Percentiles rank a stretch among this genome's conserved stretches.
These are phyloP conservation scores for Syzygium aromaticum DNA, from an alignment of 345 rosid species.

Conservation along the genomic window DNA sequence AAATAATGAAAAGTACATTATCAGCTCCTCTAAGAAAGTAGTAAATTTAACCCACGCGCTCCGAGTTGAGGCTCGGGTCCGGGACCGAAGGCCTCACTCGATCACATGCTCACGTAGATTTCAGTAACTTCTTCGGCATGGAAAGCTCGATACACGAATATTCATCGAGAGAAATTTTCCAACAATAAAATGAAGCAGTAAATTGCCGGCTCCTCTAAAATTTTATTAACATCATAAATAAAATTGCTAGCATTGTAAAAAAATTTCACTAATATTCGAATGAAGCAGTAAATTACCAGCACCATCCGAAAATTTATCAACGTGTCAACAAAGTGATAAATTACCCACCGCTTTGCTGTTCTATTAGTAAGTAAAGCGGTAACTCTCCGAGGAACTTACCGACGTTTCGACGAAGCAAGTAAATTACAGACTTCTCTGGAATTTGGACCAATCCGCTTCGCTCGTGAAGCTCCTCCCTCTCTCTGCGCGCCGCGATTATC, in stretches of 20 bases:
- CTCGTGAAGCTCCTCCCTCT: neutral
- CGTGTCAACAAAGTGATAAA: neutral
- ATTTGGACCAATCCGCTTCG: neutral
- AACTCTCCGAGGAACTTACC: neutral
- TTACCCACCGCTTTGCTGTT: neutral
- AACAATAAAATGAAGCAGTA: neutral
- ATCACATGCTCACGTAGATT: neutral
- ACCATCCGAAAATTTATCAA: neutral
- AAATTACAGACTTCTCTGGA: neutral
- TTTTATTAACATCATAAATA: neutral
- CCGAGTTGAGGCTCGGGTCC: neutral
- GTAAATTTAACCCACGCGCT: neutral
- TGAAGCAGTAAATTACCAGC: neutral
- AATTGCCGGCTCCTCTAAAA: neutral
- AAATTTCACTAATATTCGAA: neutral
- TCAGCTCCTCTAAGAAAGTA: neutral
- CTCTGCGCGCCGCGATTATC: neutral
- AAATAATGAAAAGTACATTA: neutral
- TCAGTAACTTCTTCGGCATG: neutral
- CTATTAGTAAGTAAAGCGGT: too few species aligned
- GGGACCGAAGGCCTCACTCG: neutral
- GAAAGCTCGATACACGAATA: neutral
- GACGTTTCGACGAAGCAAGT: neutral
- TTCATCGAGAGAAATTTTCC: neutral
- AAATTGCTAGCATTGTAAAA: neutral